Evolutionary conservation across 108 stramenopile genomes (phyloP).

Genomic region (Cyclotella atomus): DNA sequence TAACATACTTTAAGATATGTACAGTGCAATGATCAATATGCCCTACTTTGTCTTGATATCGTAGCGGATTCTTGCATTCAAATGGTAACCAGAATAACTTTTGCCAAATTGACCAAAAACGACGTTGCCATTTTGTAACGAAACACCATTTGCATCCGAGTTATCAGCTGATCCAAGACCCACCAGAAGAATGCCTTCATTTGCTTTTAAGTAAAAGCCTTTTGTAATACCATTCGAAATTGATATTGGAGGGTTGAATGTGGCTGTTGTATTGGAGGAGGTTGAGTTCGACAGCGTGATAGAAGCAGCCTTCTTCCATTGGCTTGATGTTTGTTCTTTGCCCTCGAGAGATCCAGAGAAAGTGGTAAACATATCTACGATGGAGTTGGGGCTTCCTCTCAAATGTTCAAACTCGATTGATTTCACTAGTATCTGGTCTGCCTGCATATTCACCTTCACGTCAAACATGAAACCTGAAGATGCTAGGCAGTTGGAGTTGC

Average conservation of each 20-base stretch:
- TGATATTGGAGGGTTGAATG: background rate
- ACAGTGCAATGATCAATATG: no score
- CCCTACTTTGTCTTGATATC: no score
- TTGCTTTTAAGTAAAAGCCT: slow-evolving; percentile 8
- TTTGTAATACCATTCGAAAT: background rate
- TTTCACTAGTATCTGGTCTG: slow-evolving; percentile 1
- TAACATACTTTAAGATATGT: no score
- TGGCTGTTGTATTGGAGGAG: slow-evolving; percentile 4
- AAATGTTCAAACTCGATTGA: slow-evolving; percentile 14
- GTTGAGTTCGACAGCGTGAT: background rate
- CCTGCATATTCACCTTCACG: background rate
- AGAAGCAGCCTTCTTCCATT: slow-evolving; percentile 22
- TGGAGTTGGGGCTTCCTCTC: background rate
- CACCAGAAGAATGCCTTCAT: slow-evolving; percentile 13
- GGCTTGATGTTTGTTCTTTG: background rate
- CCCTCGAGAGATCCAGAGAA: slow-evolving; percentile 9
- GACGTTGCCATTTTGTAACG: background rate
- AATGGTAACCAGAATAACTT: slow-evolving; percentile 7
- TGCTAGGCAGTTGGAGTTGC: slow-evolving; percentile 4
- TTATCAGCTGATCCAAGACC: background rate
- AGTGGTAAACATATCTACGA: slow-evolving; percentile 6
- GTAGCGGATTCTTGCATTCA: slow-evolving; percentile 1
- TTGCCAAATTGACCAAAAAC: slow-evolving; percentile 11
- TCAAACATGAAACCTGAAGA: slow-evolving; percentile 29
- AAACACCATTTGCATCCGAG: slow-evolving; percentile 5